phyloP scores from a whole-genome alignment of 2,329 filamentous ascomycete genomes.

The Pyrenophora teres region DNA sequence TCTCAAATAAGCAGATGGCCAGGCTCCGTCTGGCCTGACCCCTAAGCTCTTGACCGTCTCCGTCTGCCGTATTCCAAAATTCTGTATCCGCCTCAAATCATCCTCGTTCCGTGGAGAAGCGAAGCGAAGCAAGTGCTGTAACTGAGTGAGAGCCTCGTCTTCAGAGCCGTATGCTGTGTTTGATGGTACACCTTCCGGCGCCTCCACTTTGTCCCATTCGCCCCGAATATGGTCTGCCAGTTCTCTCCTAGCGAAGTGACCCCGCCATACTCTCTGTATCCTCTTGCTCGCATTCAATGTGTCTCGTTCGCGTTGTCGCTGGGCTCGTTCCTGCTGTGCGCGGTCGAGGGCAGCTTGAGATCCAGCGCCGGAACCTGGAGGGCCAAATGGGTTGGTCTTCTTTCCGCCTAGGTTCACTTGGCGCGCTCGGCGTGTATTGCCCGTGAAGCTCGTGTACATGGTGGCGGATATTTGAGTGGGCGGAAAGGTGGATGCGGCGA shows the following conservation, averaged over 20 bases:
- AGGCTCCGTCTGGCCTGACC: slow-evolving; percentile 35
- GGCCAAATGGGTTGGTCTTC: slow-evolving; percentile 76
- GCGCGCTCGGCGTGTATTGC: slow-evolving; percentile 79
- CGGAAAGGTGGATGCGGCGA: not conserved
- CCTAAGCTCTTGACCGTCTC: slow-evolving; percentile 31
- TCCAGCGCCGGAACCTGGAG: slow-evolving; percentile 62
- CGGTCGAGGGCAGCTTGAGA: slow-evolving; percentile 79
- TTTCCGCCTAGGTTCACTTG: slow-evolving; percentile 95
- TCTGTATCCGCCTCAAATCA: slow-evolving; percentile 49
- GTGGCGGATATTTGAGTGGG: slow-evolving; percentile 15
- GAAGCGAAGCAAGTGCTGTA: slow-evolving; percentile 53
- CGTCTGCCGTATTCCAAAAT: slow-evolving; percentile 49
- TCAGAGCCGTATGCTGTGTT: slow-evolving; percentile 43
- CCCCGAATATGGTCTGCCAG: slow-evolving; percentile 60
- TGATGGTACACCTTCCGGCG: slow-evolving; percentile 6
- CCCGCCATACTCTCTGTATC: slow-evolving; percentile 84
- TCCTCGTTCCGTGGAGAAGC: slow-evolving; percentile 43
- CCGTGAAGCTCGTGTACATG: slow-evolving; percentile 94
- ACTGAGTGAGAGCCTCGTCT: slow-evolving; percentile 47
- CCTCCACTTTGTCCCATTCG: slow-evolving; percentile 41
- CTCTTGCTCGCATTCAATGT: slow-evolving; percentile 72
- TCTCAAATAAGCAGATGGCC: slow-evolving; percentile 50
- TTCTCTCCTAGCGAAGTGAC: slow-evolving; percentile 65
- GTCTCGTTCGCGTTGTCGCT: slow-evolving; percentile 80
- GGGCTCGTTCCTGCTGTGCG: slow-evolving; percentile 82